Evolutionary conservation across 345 rosid genomes (phyloP).

Genomic region (Melastoma malabathricum): DNA sequence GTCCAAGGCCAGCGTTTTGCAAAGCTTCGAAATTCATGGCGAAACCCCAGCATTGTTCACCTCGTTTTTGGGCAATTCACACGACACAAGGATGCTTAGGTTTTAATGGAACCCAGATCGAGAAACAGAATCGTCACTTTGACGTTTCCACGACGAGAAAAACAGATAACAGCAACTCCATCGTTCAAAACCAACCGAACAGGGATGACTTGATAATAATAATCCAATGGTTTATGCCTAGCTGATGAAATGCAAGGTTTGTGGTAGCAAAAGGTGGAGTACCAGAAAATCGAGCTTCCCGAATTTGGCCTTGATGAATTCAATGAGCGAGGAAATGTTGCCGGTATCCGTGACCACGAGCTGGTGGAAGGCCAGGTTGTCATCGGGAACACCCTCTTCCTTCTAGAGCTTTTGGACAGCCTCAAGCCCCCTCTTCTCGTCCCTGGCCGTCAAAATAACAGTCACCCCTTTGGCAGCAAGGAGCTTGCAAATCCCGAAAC

Average conservation of each 20-base stretch:
- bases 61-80: conserved; percentile 3
- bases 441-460: conserved; percentile 23
- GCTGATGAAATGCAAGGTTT: too few relatives aligned
- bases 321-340: conserved; percentile 13
- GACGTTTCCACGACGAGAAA: too few relatives aligned
- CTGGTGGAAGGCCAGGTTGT: conserved; percentile 14
- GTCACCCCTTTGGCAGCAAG: conserved; percentile 11
- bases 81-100: background rate
- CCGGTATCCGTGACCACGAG: conserved; percentile 13
- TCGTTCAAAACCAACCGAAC: too few relatives aligned
- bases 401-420: conserved; percentile 15
- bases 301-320: conserved; percentile 11
- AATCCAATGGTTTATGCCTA: too few relatives aligned
- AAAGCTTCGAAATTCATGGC: conserved; percentile 6
- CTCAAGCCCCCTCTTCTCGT: conserved; percentile 16
- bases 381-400: conserved; percentile 2
- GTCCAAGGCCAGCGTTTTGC: conserved; percentile 3
- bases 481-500: conserved; percentile 21
- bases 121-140: too few relatives aligned
- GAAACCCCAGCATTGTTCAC: conserved; percentile 19
- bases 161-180: too few relatives aligned
- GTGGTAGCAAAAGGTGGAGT: too few relatives aligned
- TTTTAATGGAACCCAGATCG: too few relatives aligned
- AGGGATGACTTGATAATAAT: too few relatives aligned
- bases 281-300: too few relatives aligned